Conservation (phyloP, 306 rosid species). For the Prunus fruticosa region DNA sequence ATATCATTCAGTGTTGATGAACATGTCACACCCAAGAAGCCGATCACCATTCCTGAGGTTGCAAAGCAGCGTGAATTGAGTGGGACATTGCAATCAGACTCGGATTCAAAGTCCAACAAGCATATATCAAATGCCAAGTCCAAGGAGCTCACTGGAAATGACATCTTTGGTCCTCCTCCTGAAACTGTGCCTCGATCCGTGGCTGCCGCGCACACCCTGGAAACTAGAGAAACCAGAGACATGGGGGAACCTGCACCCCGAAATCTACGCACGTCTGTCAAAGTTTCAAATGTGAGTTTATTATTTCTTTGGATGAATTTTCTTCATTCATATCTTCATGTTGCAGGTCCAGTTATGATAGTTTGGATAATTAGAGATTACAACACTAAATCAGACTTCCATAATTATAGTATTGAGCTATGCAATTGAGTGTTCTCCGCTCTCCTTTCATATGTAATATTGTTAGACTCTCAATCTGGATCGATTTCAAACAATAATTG, state of each 20-base stretch:
- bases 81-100: slow-evolving; percentile 61
- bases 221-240: slow-evolving; percentile 44
- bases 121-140: slow-evolving; percentile 64
- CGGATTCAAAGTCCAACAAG: slow-evolving; percentile 48
- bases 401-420: neutral
- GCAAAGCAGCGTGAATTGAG: slow-evolving; percentile 95
- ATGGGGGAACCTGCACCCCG: slow-evolving; percentile 48
- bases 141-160: slow-evolving; percentile 81
- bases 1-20: slow-evolving; percentile 73
- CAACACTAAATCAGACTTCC: neutral
- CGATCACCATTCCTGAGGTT: slow-evolving; percentile 63
- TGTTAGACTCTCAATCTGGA: too few relatives aligned
- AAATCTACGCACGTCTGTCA: slow-evolving; percentile 67
- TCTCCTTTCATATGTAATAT: too few relatives aligned
- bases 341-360: neutral
- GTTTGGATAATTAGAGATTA: neutral
- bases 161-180: slow-evolving; percentile 81
- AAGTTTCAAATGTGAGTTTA: slow-evolving; percentile 86
- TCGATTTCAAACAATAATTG: too few relatives aligned
- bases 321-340: neutral
- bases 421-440: neutral
- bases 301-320: neutral
- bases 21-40: slow-evolving; percentile 62
- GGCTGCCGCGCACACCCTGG: slow-evolving; percentile 43
- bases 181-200: slow-evolving; percentile 54